A percentile compares a stretch with the other conserved stretches of the same genome.
These are phyloP conservation scores for Naganishia onofrii DNA, from an alignment of 768 basidiomycete species.

Conservation along the genomic window DNA sequence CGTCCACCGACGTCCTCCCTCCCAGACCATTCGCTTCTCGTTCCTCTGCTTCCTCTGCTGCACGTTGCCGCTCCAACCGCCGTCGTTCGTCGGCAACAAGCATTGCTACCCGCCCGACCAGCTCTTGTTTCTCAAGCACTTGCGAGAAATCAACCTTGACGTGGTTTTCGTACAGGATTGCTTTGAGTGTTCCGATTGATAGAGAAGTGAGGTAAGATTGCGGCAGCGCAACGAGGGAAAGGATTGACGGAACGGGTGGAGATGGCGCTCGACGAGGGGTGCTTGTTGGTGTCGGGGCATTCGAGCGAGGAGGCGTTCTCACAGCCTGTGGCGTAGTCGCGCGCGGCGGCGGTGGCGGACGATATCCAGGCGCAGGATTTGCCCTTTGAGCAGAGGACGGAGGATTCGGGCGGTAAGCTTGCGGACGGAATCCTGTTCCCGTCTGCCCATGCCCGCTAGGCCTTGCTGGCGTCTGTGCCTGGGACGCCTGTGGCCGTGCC, in stretches of 20 bases:
- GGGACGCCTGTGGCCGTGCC: not conserved
- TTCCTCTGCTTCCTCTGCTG: slow-evolving; percentile 40
- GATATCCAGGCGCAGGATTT: slow-evolving; percentile 29
- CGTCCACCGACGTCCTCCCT: not conserved
- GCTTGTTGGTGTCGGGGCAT: slow-evolving; percentile 33
- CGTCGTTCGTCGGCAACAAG: slow-evolving; percentile 48
- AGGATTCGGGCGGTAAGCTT: not conserved
- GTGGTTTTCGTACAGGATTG: slow-evolving; percentile 74
- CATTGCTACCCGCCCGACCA: slow-evolving; percentile 46
- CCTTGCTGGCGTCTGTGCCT: too few species aligned
- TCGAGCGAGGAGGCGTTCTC: slow-evolving; percentile 18
- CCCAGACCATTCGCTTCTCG: not conserved
- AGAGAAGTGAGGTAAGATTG: slow-evolving; percentile 61
- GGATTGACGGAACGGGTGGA: slow-evolving; percentile 61
- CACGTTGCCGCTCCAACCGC: slow-evolving; percentile 45
- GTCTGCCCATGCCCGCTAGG: too few species aligned
- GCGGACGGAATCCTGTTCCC: not conserved
- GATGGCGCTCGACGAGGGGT: slow-evolving; percentile 51
- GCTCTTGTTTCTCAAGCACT: slow-evolving; percentile 70
- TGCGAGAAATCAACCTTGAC: slow-evolving; percentile 59
- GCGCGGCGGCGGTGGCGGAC: slow-evolving; percentile 37
- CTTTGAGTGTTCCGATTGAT: slow-evolving; percentile 71
- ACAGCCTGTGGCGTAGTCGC: slow-evolving; percentile 35
- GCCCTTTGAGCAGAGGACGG: not conserved
- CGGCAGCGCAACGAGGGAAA: slow-evolving; percentile 66